A percentile compares a stretch with the other conserved stretches of the same genome.
These are phyloP conservation scores for Byssoonygena ceratinophila DNA, from an alignment of 2,329 filamentous ascomycete genomes.

Conservation along the genomic window DNA sequence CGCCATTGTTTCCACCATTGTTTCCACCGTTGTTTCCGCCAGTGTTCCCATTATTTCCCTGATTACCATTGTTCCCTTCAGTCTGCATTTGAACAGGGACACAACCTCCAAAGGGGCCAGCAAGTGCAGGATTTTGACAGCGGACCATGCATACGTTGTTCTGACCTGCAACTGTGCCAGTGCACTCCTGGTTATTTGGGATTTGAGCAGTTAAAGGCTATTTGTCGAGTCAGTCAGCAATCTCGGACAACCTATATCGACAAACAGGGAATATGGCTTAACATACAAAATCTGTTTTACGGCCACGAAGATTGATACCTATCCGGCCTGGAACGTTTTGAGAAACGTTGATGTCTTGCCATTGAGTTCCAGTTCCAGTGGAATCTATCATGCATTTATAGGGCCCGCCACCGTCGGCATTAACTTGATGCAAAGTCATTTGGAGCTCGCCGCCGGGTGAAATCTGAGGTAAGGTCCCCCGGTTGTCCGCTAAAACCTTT, in stretches of 20 bases:
- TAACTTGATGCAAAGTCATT: slow-evolving; percentile 59
- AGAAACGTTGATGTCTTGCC: slow-evolving; percentile 46
- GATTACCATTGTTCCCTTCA: not conserved
- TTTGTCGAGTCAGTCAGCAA: slow-evolving; percentile 5
- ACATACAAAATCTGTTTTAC: slow-evolving; percentile 11
- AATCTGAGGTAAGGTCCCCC: slow-evolving; percentile 49
- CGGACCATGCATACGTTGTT: slow-evolving; percentile 52
- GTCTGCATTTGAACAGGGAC: slow-evolving; percentile 44
- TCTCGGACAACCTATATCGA: not conserved
- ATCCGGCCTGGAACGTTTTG: slow-evolving; percentile 36
- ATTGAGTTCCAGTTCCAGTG: slow-evolving; percentile 47
- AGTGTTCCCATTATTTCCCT: too few species aligned
- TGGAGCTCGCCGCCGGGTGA: slow-evolving; percentile 45
- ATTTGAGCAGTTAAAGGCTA: slow-evolving; percentile 50
- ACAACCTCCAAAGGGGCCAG: slow-evolving; percentile 54
- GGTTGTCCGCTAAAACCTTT: slow-evolving; percentile 49
- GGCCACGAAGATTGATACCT: slow-evolving; percentile 7
- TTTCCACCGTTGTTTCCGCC: not conserved
- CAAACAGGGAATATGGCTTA: not conserved
- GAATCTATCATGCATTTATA: slow-evolving; percentile 56
- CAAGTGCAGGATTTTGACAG: slow-evolving; percentile 50
- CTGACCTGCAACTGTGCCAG: slow-evolving; percentile 50
- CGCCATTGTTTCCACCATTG: not conserved
- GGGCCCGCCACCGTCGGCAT: slow-evolving; percentile 55
- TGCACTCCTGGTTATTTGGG: slow-evolving; percentile 47